Base-by-base conservation (phyloP, 208 protist genomes). In the Zelonia costaricensis region DNA sequence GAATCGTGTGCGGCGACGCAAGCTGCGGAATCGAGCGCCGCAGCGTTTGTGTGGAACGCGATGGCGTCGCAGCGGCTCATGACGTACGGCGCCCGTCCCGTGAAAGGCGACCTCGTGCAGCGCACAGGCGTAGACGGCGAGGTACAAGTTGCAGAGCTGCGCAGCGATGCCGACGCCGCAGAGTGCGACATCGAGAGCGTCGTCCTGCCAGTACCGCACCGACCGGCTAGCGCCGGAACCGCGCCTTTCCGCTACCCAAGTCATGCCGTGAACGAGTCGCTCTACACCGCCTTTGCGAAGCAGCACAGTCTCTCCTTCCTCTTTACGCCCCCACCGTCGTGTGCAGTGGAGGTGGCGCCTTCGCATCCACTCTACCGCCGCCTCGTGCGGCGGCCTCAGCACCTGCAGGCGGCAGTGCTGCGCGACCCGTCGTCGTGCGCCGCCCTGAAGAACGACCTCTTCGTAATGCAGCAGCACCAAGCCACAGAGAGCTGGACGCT, bases 1-100 rank as follows among this genome's bases (percentile, higher is more conserved):
- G 20, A 35, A 1, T 20, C 43, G 13, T 49, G 76, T 36, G 68
- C 48, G n/a, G 35, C 75, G 43, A 33, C 36, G 4, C 65, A 39
- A 18, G 46, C 18, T 25, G 62, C 61, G 10, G 53, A 69, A 40
- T 30, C 43, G 16, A 84, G 76, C 45, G 85, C 81, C 10, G 77
- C 78, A 4, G 64, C 87, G 30, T 87, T 91, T 74, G 76, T 92
- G 28, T 96, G 90, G 87, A 96, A 96, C 65, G 80, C 83, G 4
- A 88, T 92, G 79, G 83, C 81, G 2, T 84, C 80, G 43, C 86
- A 93, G 65, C 74, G 90, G 9, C 36, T 96, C 20, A 20, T 88
- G 0, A 68, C 69, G 0, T 64, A 65, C 28, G 74, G 81, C 35
- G 25, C 5, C 5, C 53, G 56, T n/a, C 81, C 85, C 8, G 72